Conservation (phyloP, 129 eudicot genomes). For the Glebionis coronaria region DNA sequence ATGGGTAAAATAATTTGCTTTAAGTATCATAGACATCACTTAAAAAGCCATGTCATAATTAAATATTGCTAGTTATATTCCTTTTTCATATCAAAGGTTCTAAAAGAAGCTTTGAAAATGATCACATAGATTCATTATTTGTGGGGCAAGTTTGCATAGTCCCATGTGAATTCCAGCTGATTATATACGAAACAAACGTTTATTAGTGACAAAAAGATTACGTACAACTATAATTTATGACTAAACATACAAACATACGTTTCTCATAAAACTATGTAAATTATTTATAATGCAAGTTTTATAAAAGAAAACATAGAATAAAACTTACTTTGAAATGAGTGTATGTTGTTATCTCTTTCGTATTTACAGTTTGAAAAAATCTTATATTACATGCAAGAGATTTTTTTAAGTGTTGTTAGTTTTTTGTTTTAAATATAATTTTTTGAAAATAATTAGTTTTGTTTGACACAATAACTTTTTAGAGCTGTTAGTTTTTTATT, state of each 20-base stretch:
- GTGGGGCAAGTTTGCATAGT: slow-evolving; percentile 32
- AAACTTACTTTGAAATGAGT: too few species aligned
- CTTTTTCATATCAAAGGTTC: slow-evolving; percentile 11
- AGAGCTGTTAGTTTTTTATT: too few species aligned
- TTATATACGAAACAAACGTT: not conserved
- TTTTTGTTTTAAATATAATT: too few species aligned
- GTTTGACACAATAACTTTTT: too few species aligned
- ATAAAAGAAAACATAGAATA: too few species aligned
- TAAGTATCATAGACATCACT: slow-evolving; percentile 15
- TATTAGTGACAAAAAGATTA: not conserved
- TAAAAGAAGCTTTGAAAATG: slow-evolving; percentile 24
- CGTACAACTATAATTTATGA: not conserved
- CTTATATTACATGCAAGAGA: too few species aligned
- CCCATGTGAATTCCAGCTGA: slow-evolving; percentile 38
- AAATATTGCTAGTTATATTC: not conserved
- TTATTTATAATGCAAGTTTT: too few species aligned
- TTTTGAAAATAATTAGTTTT: too few species aligned
- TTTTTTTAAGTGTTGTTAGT: too few species aligned
- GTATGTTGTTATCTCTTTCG: too few species aligned
- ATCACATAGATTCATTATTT: slow-evolving; percentile 30
- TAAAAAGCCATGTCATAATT: slow-evolving; percentile 8
- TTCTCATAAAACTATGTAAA: too few species aligned
- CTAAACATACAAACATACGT: slow-evolving; percentile 4
- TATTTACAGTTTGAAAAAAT: too few species aligned
- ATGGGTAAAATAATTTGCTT: slow-evolving; percentile 1